Evolutionary conservation across 257 asterid genomes (phyloP).

Genomic region (Nicotiana undulata): DNA sequence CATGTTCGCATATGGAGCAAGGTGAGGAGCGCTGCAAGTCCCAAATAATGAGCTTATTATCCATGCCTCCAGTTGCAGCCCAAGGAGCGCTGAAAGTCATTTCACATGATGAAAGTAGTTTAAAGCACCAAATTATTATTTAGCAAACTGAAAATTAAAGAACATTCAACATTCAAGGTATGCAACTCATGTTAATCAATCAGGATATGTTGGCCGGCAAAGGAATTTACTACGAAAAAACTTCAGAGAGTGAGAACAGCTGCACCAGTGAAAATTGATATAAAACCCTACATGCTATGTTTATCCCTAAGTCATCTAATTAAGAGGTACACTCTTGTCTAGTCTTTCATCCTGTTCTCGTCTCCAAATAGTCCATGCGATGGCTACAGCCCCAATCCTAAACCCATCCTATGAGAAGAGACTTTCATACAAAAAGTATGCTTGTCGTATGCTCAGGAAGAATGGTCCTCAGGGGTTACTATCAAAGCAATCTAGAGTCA

Average conservation of each 20-base stretch:
- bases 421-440: not conserved
- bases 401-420: not conserved
- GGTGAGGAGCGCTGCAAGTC: constrained; percentile 49
- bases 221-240: too few relatives aligned
- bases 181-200: not conserved
- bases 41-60: constrained; percentile 77
- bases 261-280: not conserved
- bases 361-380: not conserved
- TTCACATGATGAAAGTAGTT: not conserved
- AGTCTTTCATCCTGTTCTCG: not conserved
- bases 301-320: not conserved
- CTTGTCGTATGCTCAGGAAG: not conserved
- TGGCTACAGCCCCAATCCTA: not conserved
- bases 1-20: constrained; percentile 71
- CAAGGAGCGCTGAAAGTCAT: constrained; percentile 40
- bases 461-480: not conserved
- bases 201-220: not conserved
- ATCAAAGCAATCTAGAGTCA: too few relatives aligned
- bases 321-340: too few relatives aligned
- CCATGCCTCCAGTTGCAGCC: constrained; percentile 88
- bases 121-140: not conserved
- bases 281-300: not conserved
- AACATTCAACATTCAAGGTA: not conserved
- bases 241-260: not conserved
- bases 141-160: not conserved